Base-by-base conservation (phyloP, 2,329 filamentous ascomycete genomes). In the Madurella mycetomatis region DNA sequence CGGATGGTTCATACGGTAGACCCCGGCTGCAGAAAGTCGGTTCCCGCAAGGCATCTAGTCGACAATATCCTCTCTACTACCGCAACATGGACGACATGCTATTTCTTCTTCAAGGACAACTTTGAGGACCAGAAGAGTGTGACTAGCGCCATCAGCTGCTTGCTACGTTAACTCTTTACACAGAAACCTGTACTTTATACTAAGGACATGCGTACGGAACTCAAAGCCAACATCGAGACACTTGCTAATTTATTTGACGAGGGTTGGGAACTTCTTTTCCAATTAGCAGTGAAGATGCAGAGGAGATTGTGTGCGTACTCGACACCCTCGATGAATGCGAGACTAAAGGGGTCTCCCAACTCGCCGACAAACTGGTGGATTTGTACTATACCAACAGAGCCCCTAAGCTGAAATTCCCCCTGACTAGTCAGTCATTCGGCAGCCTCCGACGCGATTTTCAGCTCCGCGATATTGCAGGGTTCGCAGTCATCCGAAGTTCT, bases 101-200 rank as follows among this genome's bases (percentile, higher is more conserved):
- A 70, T 47, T 70, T 69, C 60, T 72, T 72, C 52, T 72, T 70
- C 57, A 67, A 70, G 44, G 65, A 67, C 41, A 65, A 62, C 15
- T 59, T 62, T 11, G 53, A 64, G 18, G 49, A 54, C 9, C 65
- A 62, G 1, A 64, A 53, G 46, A 41, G 53, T 18, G 55, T 56
- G 12, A 17, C 41, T 1, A 48, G 59, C 49, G 66, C 66, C 0
- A 17, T 70, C 1, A 59, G 50, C 7, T 56, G 58, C 9, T 53
- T 70, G 8, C 55, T 69, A 4, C 64, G 67, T 41, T 64, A 70
- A 31, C 53, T 69, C 12, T 67, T 68, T 25, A 52, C n/a, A 0
- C 32, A 60, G 16, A 46, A 55, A 9, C 54, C 39, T 8, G 2
- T 3, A 13, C 39, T 56, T 1, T 42, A 56, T 5, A 47, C 52